Evolutionary conservation across 345 rosid species (phyloP).

Genomic region (Carallia brachiata): DNA sequence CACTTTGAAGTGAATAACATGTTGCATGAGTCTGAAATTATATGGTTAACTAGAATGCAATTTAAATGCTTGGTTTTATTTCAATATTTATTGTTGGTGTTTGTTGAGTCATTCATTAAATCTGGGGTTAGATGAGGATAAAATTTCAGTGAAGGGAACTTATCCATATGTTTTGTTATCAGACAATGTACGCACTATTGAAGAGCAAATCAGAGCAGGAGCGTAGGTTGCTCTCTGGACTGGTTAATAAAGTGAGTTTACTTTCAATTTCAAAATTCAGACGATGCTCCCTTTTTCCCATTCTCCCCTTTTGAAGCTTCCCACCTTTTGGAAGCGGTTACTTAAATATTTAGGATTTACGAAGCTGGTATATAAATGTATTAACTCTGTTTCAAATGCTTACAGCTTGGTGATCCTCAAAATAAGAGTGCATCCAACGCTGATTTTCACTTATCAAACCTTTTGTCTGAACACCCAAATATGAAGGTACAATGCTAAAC

Average conservation of each 20-base stretch:
- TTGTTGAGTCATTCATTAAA: neutral
- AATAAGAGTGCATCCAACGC: conserved; percentile 95
- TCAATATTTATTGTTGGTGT: neutral
- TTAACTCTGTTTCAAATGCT: conserved; percentile 22
- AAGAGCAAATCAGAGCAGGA: conserved; percentile 94
- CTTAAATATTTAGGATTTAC: neutral
- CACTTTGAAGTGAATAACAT: no score
- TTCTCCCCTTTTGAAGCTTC: no score
- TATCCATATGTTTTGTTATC: conserved; percentile 25
- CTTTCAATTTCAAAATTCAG: conserved; percentile 7
- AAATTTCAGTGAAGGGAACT: neutral
- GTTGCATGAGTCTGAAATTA: no score
- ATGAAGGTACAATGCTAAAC: conserved; percentile 65
- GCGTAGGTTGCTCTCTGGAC: conserved; percentile 71
- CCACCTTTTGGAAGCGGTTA: conserved; percentile 1
- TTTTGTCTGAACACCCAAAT: conserved; percentile 90
- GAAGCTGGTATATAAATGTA: conserved; percentile 4
- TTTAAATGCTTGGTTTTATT: neutral
- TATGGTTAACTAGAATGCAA: neutral
- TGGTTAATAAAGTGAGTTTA: conserved; percentile 80
- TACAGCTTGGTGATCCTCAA: conserved; percentile 97
- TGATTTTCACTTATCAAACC: conserved; percentile 82
- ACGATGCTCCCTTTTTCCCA: neutral
- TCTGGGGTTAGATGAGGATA: neutral
- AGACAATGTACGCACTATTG: conserved; percentile 73